phyloP scores from a whole-genome alignment of 1,284 basidiomycete genomes.

The Hemileia vastatrix region DNA sequence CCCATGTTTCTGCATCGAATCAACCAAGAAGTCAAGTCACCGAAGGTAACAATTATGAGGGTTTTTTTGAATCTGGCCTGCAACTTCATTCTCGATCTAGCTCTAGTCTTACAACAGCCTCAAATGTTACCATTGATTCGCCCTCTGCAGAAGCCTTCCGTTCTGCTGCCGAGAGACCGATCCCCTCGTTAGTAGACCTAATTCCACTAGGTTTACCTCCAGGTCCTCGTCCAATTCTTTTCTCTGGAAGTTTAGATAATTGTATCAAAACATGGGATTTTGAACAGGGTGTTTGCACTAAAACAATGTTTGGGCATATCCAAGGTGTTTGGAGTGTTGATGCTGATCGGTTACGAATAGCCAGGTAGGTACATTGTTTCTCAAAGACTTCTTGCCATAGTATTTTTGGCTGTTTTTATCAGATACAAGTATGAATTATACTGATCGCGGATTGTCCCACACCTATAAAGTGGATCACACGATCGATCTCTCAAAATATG shows the following conservation, averaged over 20 bases:
- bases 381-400: constrained; percentile 81
- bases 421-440: background rate
- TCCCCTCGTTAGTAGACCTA: no score
- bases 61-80: constrained; percentile 23
- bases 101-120: no score
- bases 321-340: constrained; percentile 76
- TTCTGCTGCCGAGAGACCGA: no score
- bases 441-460: background rate
- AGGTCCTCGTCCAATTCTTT: constrained; percentile 55
- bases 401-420: background rate
- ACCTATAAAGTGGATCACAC: constrained; percentile 17
- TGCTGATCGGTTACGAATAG: constrained; percentile 80
- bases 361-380: constrained; percentile 57
- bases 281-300: constrained; percentile 62
- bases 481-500: constrained; percentile 54
- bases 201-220: constrained; percentile 23
- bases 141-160: no score
- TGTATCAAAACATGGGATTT: constrained; percentile 96
- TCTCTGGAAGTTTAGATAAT: constrained; percentile 88
- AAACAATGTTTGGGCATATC: constrained; percentile 82
- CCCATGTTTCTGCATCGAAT: no score
- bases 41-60: constrained; percentile 21
- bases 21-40: constrained; percentile 23
- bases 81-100: no score
- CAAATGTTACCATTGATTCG: no score